Base-by-base conservation (phyloP, 208 protist genomes). In the Trypanosoma platydactyli region DNA sequence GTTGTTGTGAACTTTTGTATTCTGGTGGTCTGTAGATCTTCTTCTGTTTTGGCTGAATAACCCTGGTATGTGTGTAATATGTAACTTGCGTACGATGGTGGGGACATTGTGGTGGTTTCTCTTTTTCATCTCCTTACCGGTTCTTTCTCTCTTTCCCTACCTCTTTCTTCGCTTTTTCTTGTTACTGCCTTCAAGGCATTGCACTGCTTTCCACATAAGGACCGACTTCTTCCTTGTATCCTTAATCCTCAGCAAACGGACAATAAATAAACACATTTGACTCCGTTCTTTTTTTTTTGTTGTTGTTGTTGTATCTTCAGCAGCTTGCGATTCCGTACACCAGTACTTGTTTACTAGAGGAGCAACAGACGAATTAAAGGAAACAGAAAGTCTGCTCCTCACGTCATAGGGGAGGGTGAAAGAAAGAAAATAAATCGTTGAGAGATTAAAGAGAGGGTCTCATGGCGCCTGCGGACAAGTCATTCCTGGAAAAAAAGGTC, bases 401-500 rank as follows among this genome's bases (percentile, higher is more conserved):
- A 38, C 33, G 33, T 38, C 33, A 38, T 38, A 38, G 9, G 33
- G 33, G 9, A 38, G 33, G 9, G 33, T 3, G 33, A 9, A n/a
- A n/a, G n/a, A n/a, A n/a, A n/a, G 53, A 64, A 50, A 52, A 9
- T 18, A 30, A 48, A 11, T 38, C 22, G 30, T 18, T 61, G 30
- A 64, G 35, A 13, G 22, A 45, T 29, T 22, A 22, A 5, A 46
- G 13, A 16, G 30, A 4, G 27, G 29, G 29, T 45, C 13, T 52
- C 16, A 76, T 76, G 71, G 66, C 71, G 15, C 49, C 27, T 20
- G 46, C 20, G 2, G 80, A 91, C 58, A 95, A 90, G 69, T 62
- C 71, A 25, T 91, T 92, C 63, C 48, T 93, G 38, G 73, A 71
- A 30, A 84, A 88, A 64, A 92, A 93, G 73, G 72, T 92, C 35